Evolutionary conservation across 1,139 yeast species (phyloP), one percentile per base, ranked within the genome.

Genomic region (Saccharomycopsis phalli): DNA sequence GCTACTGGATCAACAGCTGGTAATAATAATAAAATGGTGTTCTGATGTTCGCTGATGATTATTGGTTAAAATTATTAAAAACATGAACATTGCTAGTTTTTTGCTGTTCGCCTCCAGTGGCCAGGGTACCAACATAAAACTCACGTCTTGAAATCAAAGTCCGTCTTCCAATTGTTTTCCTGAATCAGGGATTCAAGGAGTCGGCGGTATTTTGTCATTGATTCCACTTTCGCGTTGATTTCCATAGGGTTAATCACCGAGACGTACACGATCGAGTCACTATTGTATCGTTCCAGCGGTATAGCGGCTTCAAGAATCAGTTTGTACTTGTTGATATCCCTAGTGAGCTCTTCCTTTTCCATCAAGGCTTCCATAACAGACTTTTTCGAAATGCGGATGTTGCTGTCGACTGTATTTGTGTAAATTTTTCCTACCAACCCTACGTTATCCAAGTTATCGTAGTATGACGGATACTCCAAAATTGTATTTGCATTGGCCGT

Each of bases 201-300:
- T 21, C 33, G 33, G n/a, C 11, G 33, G 22, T 14, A 30, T n/a
- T 30, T 30, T 4, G 22, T 14, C 33, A 30, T 30, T 16, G 33
- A 8, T 10, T 30, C 33, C 22, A 30, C 20, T 30, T 21, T 30
- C 20, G 11, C 17, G 7, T 13, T 6, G 22, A 30, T 19, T 13
- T 20, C 17, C 19, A 6, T 8, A 13, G n/a, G 11, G 21, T 30
- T n/a, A 10, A 30, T 11, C 5, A 13, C 21, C 22, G 33, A 17
- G 11, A 16, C n/a, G n/a, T n/a, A n/a, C n/a, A n/a, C n/a, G n/a
- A n/a, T n/a, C n/a, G n/a, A n/a, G n/a, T n/a, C n/a, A n/a, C n/a
- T n/a, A n/a, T n/a, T 26, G 29, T 26, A 26, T 26, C 29, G 8
- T 5, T 8, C 5, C 5, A 4, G 4, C 13, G 29, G 29, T 14